Evolutionary conservation across 2,329 filamentous ascomycete species (phyloP).

Genomic region (Talaromyces sp.): DNA sequence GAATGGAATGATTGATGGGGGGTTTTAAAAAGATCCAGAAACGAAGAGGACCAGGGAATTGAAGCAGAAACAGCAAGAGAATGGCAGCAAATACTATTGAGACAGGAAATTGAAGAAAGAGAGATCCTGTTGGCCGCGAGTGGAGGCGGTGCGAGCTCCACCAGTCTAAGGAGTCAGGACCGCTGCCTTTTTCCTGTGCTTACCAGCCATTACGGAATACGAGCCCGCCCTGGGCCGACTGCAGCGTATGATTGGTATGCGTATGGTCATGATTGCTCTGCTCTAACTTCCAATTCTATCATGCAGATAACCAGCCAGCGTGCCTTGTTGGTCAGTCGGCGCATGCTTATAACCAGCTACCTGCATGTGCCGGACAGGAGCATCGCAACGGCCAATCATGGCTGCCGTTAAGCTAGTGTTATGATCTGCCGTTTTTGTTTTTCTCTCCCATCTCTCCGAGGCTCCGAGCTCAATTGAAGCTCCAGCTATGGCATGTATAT

Average conservation of each 20-base stretch:
- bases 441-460: too few species aligned
- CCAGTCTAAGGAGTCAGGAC: too few species aligned
- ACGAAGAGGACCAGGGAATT: conserved; percentile 45
- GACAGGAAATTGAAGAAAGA: background rate
- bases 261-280: too few species aligned
- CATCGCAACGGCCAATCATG: background rate
- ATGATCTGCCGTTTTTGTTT: background rate
- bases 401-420: background rate
- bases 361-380: background rate
- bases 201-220: background rate
- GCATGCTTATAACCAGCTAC: background rate
- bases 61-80: background rate
- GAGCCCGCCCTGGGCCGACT: background rate
- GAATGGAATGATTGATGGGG: background rate
- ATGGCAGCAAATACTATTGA: background rate
- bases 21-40: conserved; percentile 50
- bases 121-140: background rate
- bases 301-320: background rate
- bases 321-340: background rate
- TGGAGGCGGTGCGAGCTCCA: conserved; percentile 6
- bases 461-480: background rate
- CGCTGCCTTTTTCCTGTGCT: background rate
- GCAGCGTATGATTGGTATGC: background rate
- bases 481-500: background rate
- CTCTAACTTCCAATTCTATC: background rate